A percentile compares a stretch with the other conserved stretches of the same genome.
Conservation (phyloP, 2,329 filamentous ascomycete species). For the Stenocarpella maydis region DNA sequence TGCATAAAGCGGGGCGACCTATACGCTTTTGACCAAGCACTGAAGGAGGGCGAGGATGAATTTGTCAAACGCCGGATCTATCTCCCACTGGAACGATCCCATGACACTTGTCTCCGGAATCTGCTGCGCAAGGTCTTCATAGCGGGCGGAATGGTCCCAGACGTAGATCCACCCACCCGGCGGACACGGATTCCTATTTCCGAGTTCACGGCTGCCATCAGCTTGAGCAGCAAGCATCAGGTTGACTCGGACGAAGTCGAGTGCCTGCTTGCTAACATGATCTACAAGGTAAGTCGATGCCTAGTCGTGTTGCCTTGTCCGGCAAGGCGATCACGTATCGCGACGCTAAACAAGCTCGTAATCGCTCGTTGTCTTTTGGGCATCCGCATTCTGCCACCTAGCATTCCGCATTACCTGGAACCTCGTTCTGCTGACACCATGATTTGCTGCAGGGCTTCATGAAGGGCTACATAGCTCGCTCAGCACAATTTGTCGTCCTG, state of each 20-base stretch:
- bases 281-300: constrained; percentile 80
- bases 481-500: constrained; percentile 87
- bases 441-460: constrained; percentile 75
- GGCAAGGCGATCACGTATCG: not conserved
- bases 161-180: constrained; percentile 60
- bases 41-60: constrained; percentile 85
- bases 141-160: constrained; percentile 76
- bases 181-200: constrained; percentile 81
- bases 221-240: constrained; percentile 71
- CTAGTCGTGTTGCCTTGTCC: not conserved
- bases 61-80: constrained; percentile 95
- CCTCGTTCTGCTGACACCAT: constrained; percentile 40
- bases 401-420: constrained; percentile 10
- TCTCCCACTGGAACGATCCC: constrained; percentile 88
- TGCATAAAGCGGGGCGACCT: constrained; percentile 88
- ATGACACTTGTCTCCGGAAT: constrained; percentile 92
- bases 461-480: constrained; percentile 97
- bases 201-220: constrained; percentile 87
- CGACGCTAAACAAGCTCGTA: not conserved
- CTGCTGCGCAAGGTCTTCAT: constrained; percentile 91
- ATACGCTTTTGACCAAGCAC: constrained; percentile 81
- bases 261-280: constrained; percentile 93
- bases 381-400: not conserved
- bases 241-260: constrained; percentile 94
- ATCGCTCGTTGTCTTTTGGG: not conserved